These are phyloP conservation scores for Pyrenopolyporus hunteri DNA, from an alignment of 495 filamentous ascomycete species.

Conservation along the genomic window DNA sequence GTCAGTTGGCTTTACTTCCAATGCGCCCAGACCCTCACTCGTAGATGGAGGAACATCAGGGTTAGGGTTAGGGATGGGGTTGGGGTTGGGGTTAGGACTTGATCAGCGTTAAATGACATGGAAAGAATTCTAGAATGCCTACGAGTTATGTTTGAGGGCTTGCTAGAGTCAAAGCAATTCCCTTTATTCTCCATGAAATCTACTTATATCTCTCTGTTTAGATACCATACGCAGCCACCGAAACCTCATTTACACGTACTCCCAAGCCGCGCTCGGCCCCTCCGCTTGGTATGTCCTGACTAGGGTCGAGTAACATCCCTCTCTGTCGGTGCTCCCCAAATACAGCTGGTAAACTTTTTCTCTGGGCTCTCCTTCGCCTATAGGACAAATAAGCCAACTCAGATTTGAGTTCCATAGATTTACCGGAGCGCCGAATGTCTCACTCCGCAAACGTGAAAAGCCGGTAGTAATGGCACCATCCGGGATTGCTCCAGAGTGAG, in stretches of 20 bases:
- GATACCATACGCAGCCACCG: no score
- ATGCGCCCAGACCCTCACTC: no score
- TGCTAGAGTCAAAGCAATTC: no score
- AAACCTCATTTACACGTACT: conserved; percentile 13
- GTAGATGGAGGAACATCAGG: no score
- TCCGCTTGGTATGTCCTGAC: conserved; percentile 12
- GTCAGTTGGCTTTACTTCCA: background rate
- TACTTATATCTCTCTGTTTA: no score
- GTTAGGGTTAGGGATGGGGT: no score
- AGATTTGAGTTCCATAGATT: background rate
- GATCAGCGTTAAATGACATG: background rate
- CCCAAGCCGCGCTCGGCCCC: conserved; percentile 6
- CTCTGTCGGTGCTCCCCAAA: background rate
- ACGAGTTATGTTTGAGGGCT: background rate
- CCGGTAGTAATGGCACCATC: conserved; percentile 14
- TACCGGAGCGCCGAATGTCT: conserved; percentile 13
- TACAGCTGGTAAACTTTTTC: conserved; percentile 28
- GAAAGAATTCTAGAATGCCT: background rate
- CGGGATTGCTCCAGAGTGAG: conserved; percentile 26
- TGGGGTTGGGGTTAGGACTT: no score
- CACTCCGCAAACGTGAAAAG: conserved; percentile 16
- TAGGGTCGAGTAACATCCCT: conserved; percentile 2
- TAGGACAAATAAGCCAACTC: conserved; percentile 26
- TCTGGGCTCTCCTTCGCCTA: conserved; percentile 11
- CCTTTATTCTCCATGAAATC: no score